phyloP scores from a whole-genome alignment of 2,329 filamentous ascomycete species.

The Magnaporthiopsis poae region DNA sequence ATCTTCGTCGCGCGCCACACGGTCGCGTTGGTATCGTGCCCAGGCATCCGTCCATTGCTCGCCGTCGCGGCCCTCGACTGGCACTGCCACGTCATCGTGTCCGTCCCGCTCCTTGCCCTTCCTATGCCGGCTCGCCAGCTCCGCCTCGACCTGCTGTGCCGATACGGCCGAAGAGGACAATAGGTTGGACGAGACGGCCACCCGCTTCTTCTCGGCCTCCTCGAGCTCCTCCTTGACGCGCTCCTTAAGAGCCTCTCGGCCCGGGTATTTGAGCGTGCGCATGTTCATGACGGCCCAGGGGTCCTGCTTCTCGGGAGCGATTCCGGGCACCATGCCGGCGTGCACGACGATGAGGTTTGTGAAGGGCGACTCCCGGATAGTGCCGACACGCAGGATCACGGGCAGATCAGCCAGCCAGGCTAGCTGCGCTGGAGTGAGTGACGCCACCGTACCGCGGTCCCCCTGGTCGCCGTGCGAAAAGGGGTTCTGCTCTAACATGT shows the following conservation, averaged over 20 bases:
- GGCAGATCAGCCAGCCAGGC: conserved; percentile 62
- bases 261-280: conserved; percentile 59
- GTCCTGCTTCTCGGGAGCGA: conserved; percentile 60
- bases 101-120: conserved; percentile 9
- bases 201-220: conserved; percentile 17
- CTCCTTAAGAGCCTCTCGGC: conserved; percentile 38
- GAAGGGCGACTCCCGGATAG: conserved; percentile 29
- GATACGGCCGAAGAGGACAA: conserved; percentile 10
- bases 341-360: conserved; percentile 65
- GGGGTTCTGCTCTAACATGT: conserved; percentile 13
- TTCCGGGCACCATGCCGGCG: conserved; percentile 70
- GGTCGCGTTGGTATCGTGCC: conserved; percentile 39
- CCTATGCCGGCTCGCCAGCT: conserved; percentile 13
- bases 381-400: conserved; percentile 66
- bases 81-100: conserved; percentile 18
- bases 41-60: conserved; percentile 58
- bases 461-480: conserved; percentile 26
- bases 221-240: conserved; percentile 25
- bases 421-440: conserved; percentile 47
- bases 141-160: conserved; percentile 12
- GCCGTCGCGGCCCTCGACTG: conserved; percentile 39
- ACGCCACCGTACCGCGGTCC: conserved; percentile 47
- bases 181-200: conserved; percentile 11
- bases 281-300: conserved; percentile 85
- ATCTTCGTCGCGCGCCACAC: conserved; percentile 16